A percentile compares a stretch with the other conserved stretches of the same genome.
Conservation (phyloP, 257 asterid species). For the Nicotiana sylvestris region DNA sequence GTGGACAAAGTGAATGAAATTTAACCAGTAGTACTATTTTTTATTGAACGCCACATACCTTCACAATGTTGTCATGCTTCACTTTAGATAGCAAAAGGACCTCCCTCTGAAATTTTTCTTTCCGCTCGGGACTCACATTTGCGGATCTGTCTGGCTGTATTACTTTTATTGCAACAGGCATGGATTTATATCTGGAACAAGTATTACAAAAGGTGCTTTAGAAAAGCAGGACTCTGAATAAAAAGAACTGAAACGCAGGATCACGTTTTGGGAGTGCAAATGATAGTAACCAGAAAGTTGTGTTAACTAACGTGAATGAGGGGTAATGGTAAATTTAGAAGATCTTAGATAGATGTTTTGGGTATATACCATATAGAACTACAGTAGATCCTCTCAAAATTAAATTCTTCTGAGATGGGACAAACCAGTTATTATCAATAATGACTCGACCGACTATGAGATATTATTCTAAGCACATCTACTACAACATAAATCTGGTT, state of each 20-base stretch:
- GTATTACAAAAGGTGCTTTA: slow-evolving; percentile 8
- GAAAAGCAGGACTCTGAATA: not conserved
- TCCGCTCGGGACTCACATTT: slow-evolving; percentile 34
- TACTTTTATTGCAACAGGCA: slow-evolving; percentile 53
- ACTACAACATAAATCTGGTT: not conserved
- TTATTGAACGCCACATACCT: slow-evolving; percentile 32
- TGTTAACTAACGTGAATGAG: not conserved
- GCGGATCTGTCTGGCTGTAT: slow-evolving; percentile 40
- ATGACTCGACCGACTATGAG: not conserved
- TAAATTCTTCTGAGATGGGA: not conserved
- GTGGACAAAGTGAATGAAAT: not conserved
- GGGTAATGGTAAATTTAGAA: not conserved
- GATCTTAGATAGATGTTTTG: not conserved
- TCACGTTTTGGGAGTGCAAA: not conserved
- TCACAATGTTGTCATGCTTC: slow-evolving; percentile 52
- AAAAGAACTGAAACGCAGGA: not conserved
- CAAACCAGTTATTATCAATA: not conserved
- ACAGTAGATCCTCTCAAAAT: not conserved
- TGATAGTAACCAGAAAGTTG: not conserved
- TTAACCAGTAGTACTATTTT: not conserved
- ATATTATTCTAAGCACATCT: not conserved
- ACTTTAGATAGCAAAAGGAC: slow-evolving; percentile 48
- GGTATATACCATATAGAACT: not conserved
- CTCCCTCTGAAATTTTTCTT: slow-evolving; percentile 46
- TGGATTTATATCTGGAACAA: slow-evolving; percentile 39